Percentiles rank a stretch among this genome's conserved stretches.
Evolutionary conservation across 345 rosid species (phyloP).

Genomic region (Bretschneidera sinensis): DNA sequence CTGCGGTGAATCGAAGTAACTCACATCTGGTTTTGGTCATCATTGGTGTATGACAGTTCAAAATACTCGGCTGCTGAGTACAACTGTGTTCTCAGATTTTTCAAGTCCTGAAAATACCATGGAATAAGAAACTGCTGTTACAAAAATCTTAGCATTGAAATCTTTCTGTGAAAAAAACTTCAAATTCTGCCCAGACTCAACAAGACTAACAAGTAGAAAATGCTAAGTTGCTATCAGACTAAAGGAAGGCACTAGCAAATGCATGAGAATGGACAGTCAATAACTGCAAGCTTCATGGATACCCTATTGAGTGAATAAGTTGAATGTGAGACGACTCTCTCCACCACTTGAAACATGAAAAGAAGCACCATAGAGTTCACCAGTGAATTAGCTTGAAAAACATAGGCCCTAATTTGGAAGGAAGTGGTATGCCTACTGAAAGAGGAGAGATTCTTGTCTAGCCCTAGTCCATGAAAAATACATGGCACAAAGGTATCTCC

Average conservation of each 20-base stretch:
- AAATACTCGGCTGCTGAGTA: constrained; percentile 96
- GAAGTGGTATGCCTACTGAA: too few species aligned
- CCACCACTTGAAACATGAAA: too few species aligned
- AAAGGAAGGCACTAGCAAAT: neutral
- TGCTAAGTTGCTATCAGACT: too few species aligned
- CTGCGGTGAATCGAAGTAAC: constrained; percentile 19
- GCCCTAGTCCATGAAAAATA: too few species aligned
- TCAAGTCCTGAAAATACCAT: constrained; percentile 56
- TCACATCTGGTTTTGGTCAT: constrained; percentile 80
- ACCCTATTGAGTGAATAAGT: neutral
- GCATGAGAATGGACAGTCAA: neutral
- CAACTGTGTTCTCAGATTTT: constrained; percentile 74
- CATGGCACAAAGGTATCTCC: too few species aligned
- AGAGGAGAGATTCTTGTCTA: too few species aligned
- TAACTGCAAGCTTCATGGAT: neutral
- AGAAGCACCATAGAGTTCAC: too few species aligned
- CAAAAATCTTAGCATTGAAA: neutral
- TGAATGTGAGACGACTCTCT: too few species aligned
- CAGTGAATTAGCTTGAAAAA: too few species aligned
- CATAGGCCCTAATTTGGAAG: too few species aligned
- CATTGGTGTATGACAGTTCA: constrained; percentile 74
- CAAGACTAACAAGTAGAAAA: too few species aligned
- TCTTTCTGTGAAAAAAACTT: neutral
- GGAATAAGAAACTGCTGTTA: neutral
- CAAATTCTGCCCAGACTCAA: neutral